phyloP scores from a whole-genome alignment of 2,329 filamentous ascomycete genomes.

The Eurotiales sp. region DNA sequence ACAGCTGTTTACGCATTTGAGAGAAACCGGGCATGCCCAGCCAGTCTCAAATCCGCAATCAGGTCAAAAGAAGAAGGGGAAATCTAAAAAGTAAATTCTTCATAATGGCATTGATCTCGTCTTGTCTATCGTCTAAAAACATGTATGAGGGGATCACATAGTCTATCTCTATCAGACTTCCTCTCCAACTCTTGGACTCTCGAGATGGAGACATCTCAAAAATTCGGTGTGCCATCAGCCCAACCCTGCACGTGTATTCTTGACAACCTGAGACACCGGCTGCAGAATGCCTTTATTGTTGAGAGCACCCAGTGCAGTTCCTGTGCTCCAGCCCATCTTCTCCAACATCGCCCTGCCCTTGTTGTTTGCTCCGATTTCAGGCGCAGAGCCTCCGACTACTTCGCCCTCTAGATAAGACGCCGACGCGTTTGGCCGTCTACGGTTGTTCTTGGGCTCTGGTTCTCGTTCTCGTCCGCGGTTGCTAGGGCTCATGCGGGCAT shows the following conservation, averaged over 20 bases:
- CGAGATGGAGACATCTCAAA: too few relatives aligned
- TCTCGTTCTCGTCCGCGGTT: not conserved
- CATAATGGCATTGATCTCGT: not conserved
- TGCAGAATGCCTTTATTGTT: constrained; percentile 87
- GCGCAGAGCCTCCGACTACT: constrained; percentile 77
- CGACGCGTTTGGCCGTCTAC: constrained; percentile 27
- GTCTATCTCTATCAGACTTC: not conserved
- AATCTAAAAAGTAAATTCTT: constrained; percentile 10
- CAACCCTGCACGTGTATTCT: constrained; percentile 78
- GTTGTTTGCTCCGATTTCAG: constrained; percentile 78
- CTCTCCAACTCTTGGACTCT: too few relatives aligned
- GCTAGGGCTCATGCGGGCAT: not conserved
- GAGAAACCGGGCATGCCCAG: constrained; percentile 62
- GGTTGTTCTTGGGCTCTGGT: constrained; percentile 16
- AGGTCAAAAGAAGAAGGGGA: constrained; percentile 9
- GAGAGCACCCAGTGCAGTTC: constrained; percentile 73
- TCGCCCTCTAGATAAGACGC: constrained; percentile 76
- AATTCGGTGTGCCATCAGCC: constrained; percentile 49
- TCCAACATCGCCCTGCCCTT: constrained; percentile 83
- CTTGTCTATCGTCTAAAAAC: not conserved
- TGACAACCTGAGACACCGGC: constrained; percentile 82
- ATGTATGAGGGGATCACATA: not conserved
- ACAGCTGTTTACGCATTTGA: constrained; percentile 70
- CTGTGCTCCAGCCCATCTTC: constrained; percentile 94
- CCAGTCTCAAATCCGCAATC: constrained; percentile 26